Base-by-base conservation (phyloP, 306 rosid genomes). In the Cucurbita moschata region DNA sequence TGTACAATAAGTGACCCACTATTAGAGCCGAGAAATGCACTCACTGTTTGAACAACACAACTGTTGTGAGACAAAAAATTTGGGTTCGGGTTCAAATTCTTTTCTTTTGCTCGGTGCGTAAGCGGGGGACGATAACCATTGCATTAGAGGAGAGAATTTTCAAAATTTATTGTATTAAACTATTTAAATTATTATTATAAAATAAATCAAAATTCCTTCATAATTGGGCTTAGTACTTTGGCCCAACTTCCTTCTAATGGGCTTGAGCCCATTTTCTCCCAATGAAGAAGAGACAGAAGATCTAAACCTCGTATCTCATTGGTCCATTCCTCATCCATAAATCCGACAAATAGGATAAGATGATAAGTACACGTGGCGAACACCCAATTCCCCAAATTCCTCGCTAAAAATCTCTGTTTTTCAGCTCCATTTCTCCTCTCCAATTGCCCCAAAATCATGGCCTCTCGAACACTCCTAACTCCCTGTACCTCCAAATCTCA, bases 291-390 rank as follows among this genome's bases (percentile, higher is more conserved):
- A 26, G 46, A 47, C 8, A 7, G 73, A 67, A 23, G 57, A 68
- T 47, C 57, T 64, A 42, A 64, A 21, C 42, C 57, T 47, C 7
- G 7, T 7, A 9, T 50, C 74, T 50, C 59, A 70, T 70, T 50
- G 59, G 74, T 70, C 9, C 8, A 15, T 50, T 10, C 40, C 59
- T 70, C 58, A 69, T 69, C 73, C 73, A 49, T 18, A 44, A 46
- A 40, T 67, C 72, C 73, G 26, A 38, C 38, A n/a, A 60, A 44
- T 26, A 57, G n/a, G 97, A 95, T 95, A 95, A 95, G 97, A 61
- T 26, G 98, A 90, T 95, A 91, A 88, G 97, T 5, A 81, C 87
- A 89, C 91, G 92, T 91, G 99, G 86, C 96, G 82, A 23, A 76
- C 76, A 82, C 80, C 86, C 86, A 81, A 19, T 71, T 70, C 77